Percentiles rank a stretch among this genome's conserved stretches.
Evolutionary conservation across 345 rosid genomes (phyloP).

Genomic region (Noccaea bulbosa): DNA sequence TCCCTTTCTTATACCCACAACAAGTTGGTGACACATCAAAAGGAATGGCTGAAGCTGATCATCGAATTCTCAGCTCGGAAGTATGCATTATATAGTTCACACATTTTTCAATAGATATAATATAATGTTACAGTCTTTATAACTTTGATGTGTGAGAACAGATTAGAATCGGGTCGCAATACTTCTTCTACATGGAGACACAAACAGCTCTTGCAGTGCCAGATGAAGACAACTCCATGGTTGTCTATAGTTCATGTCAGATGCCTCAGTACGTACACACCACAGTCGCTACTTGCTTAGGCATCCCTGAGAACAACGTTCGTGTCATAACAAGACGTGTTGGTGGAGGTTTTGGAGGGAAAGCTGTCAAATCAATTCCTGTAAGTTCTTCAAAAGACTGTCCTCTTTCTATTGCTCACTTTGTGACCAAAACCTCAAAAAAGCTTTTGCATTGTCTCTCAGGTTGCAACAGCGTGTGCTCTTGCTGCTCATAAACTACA

Average conservation of each 20-base stretch:
- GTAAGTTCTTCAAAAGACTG: constrained; percentile 49
- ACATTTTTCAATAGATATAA: neutral
- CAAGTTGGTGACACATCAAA: constrained; percentile 71
- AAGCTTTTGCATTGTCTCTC: constrained; percentile 13
- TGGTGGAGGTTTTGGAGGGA: constrained; percentile 96
- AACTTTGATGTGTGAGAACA: constrained; percentile 36
- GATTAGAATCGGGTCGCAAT: constrained; percentile 80
- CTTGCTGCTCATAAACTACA: constrained; percentile 73
- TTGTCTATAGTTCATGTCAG: constrained; percentile 75
- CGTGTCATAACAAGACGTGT: constrained; percentile 88
- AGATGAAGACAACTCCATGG: constrained; percentile 86
- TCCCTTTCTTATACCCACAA: constrained; percentile 55
- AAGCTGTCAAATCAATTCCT: constrained; percentile 66
- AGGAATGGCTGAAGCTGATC: constrained; percentile 92
- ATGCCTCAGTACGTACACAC: constrained; percentile 61
- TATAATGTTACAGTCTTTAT: constrained; percentile 2
- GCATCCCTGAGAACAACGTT: constrained; percentile 74
- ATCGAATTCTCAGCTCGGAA: constrained; percentile 66
- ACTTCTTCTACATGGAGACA: constrained; percentile 85
- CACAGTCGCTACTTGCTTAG: constrained; percentile 70
- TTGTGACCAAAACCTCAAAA: constrained; percentile 2
- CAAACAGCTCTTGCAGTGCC: constrained; percentile 91
- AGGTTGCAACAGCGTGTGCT: constrained; percentile 90
- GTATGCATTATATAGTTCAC: constrained; percentile 45
- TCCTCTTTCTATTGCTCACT: neutral